Base-by-base conservation (phyloP, 2,329 filamentous ascomycete species). In the Fusarium nelsonii region DNA sequence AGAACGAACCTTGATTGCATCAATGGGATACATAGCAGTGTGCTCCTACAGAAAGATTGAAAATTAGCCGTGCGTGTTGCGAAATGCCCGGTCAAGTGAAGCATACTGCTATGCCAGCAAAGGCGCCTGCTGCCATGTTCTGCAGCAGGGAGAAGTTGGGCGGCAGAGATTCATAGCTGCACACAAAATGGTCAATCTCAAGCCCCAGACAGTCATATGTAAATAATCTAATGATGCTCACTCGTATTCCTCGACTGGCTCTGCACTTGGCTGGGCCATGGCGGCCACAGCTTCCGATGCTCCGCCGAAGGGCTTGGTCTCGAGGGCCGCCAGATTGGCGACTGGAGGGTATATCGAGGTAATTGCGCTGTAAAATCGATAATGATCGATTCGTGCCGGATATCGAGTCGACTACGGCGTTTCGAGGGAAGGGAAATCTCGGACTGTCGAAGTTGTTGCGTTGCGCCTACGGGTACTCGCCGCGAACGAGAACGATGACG, bases 11-110 rank as follows among this genome's bases (percentile, higher is more conserved):
- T 99, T 99, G 78, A 99, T 92, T 73, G 97, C 89, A 83, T 99
- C 96, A 78, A 99, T 92, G 20, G 96, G 96, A 79, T 99, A 99
- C 96, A 99, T 98, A 76, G 97, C 94, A 63, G 95, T 97, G 81
- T 98, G 95, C 84, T 98, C 95, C 94, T 97, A 73, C 52, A 65
- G 23, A 28, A 28, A 36, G 28, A 54, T 54, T 14, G 41, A 74
- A 64, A 73, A 70, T 71, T 64, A 65, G 49, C 62, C 48, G 45
- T 33, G 18, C 32, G 26, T 58, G 33, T 49, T n/a, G 16, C 37
- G 18, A 57, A 23, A 26, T 58, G 33, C 26, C 50, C 32, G 48
- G 15, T 40, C 44, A 33, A 46, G 33, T 43, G 37, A 53, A 26
- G 78, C 90, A 74, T 90, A 97, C 93, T 76, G 94, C 93, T 82